phyloP scores from a whole-genome alignment of 345 rosid species.

The Salix arbutifolia region DNA sequence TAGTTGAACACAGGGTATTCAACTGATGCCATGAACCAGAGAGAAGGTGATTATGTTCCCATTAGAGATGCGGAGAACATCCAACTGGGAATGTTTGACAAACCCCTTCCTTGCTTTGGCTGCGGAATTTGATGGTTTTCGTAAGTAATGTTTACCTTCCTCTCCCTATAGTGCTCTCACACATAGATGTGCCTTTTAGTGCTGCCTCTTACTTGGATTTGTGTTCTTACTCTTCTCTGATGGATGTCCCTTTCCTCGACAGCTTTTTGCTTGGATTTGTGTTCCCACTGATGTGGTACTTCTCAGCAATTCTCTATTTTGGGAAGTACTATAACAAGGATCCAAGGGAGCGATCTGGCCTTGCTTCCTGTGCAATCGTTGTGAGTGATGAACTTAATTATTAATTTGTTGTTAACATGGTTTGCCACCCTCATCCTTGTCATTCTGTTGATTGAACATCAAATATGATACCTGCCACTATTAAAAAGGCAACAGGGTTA shows the following conservation, averaged over 20 bases:
- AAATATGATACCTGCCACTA: not conserved
- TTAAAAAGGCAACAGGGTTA: not conserved
- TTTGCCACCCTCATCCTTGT: not conserved
- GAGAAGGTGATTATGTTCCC: conserved; percentile 47
- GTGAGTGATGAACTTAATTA: conserved; percentile 42
- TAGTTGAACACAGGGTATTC: conserved; percentile 30
- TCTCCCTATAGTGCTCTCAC: not conserved
- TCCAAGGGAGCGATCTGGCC: conserved; percentile 94
- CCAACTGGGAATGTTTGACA: conserved; percentile 60
- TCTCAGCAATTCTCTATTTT: conserved; percentile 69
- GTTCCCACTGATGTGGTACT: conserved; percentile 75
- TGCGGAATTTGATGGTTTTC: conserved; percentile 96
- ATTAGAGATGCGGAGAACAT: conserved; percentile 46
- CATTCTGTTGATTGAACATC: not conserved
- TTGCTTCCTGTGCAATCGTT: conserved; percentile 88
- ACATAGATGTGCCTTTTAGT: not conserved
- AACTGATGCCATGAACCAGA: conserved; percentile 34
- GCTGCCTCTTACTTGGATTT: not conserved
- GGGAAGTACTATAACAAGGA: conserved; percentile 79
- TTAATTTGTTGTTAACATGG: not conserved
- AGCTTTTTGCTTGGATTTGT: conserved; percentile 81
- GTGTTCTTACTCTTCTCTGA: not conserved
- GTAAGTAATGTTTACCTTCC: conserved; percentile 39
- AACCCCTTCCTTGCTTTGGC: conserved; percentile 91
- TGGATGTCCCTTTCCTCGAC: conserved; percentile 11